Percentiles rank a stretch among this genome's conserved stretches.
These are phyloP conservation scores for Luzula sylvatica DNA, from an alignment of 176 grass and related monocot species.

Conservation along the genomic window DNA sequence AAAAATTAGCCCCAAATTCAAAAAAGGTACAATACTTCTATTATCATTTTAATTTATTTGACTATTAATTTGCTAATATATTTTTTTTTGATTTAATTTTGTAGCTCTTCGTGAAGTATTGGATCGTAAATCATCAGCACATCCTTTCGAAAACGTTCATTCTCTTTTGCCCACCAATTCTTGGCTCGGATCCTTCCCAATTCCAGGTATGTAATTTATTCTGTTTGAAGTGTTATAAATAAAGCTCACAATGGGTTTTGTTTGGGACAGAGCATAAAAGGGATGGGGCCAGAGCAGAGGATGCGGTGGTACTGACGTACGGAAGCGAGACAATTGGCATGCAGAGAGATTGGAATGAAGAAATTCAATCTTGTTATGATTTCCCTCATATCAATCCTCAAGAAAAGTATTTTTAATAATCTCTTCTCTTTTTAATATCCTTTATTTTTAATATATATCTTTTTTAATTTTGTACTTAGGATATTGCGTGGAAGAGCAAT, in stretches of 20 bases:
- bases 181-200: slow-evolving; percentile 61
- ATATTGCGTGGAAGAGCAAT: slow-evolving; percentile 92
- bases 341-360: slow-evolving; percentile 99
- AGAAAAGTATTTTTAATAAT: slow-evolving; percentile 51
- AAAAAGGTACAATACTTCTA: slow-evolving; percentile 59
- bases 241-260: neutral
- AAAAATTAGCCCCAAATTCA: slow-evolving; percentile 88
- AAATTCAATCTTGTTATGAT: slow-evolving; percentile 87
- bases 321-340: slow-evolving; percentile 93
- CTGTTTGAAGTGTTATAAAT: neutral
- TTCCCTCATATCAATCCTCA: slow-evolving; percentile 84
- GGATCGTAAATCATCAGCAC: slow-evolving; percentile 65
- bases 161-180: slow-evolving; percentile 73
- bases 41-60: neutral
- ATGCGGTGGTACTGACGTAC: slow-evolving; percentile 68
- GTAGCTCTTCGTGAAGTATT: slow-evolving; percentile 80
- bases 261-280: slow-evolving; percentile 60
- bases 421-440: neutral
- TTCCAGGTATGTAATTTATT: slow-evolving; percentile 40
- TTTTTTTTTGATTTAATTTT: slow-evolving; percentile 30
- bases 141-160: slow-evolving; percentile 94
- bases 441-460: slow-evolving; percentile 4
- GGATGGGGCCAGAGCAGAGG: slow-evolving; percentile 83
- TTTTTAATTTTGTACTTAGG: slow-evolving; percentile 36
- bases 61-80: neutral